These are phyloP conservation scores for Nakazawaea siamensis DNA, from an alignment of 805 yeast genomes.

Conservation along the genomic window DNA sequence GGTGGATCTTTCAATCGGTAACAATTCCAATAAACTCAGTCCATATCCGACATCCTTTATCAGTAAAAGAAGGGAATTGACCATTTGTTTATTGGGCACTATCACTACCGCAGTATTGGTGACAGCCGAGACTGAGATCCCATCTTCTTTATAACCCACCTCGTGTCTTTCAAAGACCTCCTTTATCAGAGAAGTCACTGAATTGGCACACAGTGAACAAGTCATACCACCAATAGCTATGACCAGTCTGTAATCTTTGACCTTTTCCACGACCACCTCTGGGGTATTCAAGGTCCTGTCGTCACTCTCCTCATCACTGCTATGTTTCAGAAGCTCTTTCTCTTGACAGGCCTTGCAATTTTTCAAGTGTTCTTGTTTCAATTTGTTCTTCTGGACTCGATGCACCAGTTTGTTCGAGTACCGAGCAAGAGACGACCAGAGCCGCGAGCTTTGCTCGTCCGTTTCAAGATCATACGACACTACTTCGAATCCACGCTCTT, in stretches of 20 bases:
- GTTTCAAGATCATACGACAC: conserved; percentile 24
- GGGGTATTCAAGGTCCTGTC: too few relatives aligned
- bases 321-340: too few relatives aligned
- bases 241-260: conserved; percentile 36
- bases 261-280: conserved; percentile 15
- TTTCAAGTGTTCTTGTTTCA: conserved; percentile 27
- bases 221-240: conserved; percentile 61
- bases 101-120: conserved; percentile 46
- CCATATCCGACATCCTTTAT: conserved; percentile 40
- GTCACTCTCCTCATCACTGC: too few relatives aligned
- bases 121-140: conserved; percentile 35
- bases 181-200: conserved; percentile 35
- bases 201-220: conserved; percentile 50
- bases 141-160: conserved; percentile 11
- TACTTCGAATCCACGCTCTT: conserved; percentile 29
- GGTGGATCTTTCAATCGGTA: conserved; percentile 44
- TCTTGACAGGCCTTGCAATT: conserved; percentile 34
- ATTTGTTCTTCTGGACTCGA: conserved; percentile 9
- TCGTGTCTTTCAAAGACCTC: conserved; percentile 12
- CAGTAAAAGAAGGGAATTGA: conserved; percentile 37
- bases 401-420: neutral
- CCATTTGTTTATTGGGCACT: conserved; percentile 41
- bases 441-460: too few relatives aligned
- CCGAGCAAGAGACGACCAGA: too few relatives aligned
- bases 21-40: conserved; percentile 45